Percentiles rank a stretch among this genome's conserved stretches.
Conservation (phyloP, 2,329 filamentous ascomycete species). For the Stromatinia cepivora region DNA sequence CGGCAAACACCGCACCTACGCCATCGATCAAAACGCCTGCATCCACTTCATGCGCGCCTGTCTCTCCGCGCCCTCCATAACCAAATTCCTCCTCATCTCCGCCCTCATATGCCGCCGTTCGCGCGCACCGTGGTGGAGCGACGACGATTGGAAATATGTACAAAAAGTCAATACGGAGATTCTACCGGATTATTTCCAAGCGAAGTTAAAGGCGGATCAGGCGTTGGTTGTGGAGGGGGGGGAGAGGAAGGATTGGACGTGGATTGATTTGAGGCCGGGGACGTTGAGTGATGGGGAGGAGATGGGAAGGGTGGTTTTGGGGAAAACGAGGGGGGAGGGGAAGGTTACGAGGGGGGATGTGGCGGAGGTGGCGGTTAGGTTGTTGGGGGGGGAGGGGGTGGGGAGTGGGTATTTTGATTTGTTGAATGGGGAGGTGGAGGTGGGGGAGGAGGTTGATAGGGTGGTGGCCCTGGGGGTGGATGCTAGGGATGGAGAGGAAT, state of each 20-base stretch:
- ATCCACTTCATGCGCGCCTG: conserved; percentile 62
- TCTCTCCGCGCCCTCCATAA: conserved; percentile 53
- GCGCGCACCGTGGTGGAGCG: conserved; percentile 57
- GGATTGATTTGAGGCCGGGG: conserved; percentile 56
- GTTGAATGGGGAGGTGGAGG: conserved; percentile 53
- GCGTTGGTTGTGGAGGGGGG: conserved; percentile 52
- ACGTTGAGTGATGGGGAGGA: conserved; percentile 51
- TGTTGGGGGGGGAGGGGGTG: conserved; percentile 50
- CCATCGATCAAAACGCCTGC: conserved; percentile 64
- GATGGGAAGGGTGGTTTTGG: conserved; percentile 45
- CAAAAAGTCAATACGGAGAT: conserved; percentile 45
- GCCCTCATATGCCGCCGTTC: conserved; percentile 56
- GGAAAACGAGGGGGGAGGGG: conserved; percentile 43
- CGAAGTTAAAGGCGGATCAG: conserved; percentile 62
- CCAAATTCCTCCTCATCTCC: conserved; percentile 64
- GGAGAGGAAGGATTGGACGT: conserved; percentile 42
- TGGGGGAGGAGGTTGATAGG: conserved; percentile 50
- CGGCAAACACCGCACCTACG: conserved; percentile 56
- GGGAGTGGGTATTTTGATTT: conserved; percentile 55
- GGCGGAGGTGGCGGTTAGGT: conserved; percentile 55
- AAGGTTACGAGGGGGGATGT: conserved; percentile 58
- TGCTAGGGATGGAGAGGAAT: conserved; percentile 53
- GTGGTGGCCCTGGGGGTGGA: conserved; percentile 53
- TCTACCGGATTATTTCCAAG: conserved; percentile 57
- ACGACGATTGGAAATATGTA: conserved; percentile 47